Evolutionary conservation across 352 stramenopile species (phyloP), one percentile per base, ranked within the genome.

Genomic region (Globisporangium camurandrum): DNA sequence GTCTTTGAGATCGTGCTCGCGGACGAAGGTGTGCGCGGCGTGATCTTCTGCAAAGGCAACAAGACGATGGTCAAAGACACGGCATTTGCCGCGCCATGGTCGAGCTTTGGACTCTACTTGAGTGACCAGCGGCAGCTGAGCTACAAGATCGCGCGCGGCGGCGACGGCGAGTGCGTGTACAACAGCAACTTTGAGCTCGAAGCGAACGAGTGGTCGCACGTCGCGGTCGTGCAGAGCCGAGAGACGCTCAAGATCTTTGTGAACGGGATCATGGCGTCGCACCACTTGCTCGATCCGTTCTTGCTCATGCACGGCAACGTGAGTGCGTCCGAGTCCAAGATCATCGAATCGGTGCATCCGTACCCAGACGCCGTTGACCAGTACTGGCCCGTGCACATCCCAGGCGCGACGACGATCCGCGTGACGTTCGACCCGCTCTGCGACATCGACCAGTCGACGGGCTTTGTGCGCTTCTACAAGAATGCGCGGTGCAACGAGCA

Each of bases 391-490:
- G 60, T 93, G 23, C 71, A 83, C 27, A 81, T 91, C 57, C 78
- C 76, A n/a, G 72, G 75, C 4, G 79, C 82, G 22, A 62, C 59
- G 3, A 85, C 71, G 34, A 84, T 93, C 56, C 75, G 75, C 16
- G 62, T 93, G 4, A 87, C 64, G 0, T 91, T 93, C 59, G 79
- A 93, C 55, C 66, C 72, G 11, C 47, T 88, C 27, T 86, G 64
- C 39, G 72, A 89, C 26, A 70, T 88, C 39, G 69, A 84, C 23
- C 58, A 68, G n/a, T 66, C 68, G 0, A 73, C 60, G 1, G 76
- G 75, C 0, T 88, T 75, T 55, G 75, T 90, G 34, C 74, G 75
- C 0, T 71, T 90, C 52, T 88, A 88, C 61, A 84, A 83, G 52
- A 71, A 84, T 46, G 73, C 65, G 11, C 63, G 62, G 20, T 88